These are phyloP conservation scores for Ramularia endophylla DNA, from an alignment of 2,329 filamentous ascomycete species.

Conservation along the genomic window DNA sequence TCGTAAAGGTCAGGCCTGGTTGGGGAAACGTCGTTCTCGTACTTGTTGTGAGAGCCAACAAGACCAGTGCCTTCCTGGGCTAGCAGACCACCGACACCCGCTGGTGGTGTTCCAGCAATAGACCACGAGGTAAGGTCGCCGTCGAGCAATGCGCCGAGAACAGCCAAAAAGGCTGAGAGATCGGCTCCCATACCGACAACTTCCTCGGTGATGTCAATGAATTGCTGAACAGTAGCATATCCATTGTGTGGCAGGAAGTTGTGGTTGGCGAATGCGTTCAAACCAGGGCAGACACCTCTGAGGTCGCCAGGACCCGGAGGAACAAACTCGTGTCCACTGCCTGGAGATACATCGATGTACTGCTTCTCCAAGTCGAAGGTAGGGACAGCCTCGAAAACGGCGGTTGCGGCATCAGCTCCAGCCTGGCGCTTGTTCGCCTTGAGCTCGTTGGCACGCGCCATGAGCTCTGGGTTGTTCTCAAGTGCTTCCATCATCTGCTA, in stretches of 20 bases:
- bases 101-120: slow-evolving; percentile 25
- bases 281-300: slow-evolving; percentile 30
- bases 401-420: slow-evolving; percentile 18
- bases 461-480: slow-evolving; percentile 12
- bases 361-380: slow-evolving; percentile 27
- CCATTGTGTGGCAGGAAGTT: slow-evolving; percentile 29
- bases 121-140: slow-evolving; percentile 28
- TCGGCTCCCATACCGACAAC: slow-evolving; percentile 32
- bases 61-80: slow-evolving; percentile 19
- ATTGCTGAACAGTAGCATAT: slow-evolving; percentile 27
- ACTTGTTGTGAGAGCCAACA: slow-evolving; percentile 30
- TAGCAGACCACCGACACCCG: slow-evolving; percentile 8
- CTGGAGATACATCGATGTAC: slow-evolving; percentile 20
- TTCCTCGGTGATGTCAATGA: slow-evolving; percentile 22
- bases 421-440: slow-evolving; percentile 16
- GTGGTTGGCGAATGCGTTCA: slow-evolving; percentile 26
- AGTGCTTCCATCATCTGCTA: slow-evolving; percentile 8
- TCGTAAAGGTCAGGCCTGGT: slow-evolving; percentile 31
- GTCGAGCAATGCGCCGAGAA: slow-evolving; percentile 29
- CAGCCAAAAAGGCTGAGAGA: slow-evolving; percentile 28
- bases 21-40: slow-evolving; percentile 32
- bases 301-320: slow-evolving; percentile 25
- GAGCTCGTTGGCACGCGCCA: slow-evolving; percentile 8
- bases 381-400: slow-evolving; percentile 22
- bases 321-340: slow-evolving; percentile 24